Evolutionary conservation across 2,329 filamentous ascomycete genomes (phyloP).

Genomic region (Claviceps humidiphila): DNA sequence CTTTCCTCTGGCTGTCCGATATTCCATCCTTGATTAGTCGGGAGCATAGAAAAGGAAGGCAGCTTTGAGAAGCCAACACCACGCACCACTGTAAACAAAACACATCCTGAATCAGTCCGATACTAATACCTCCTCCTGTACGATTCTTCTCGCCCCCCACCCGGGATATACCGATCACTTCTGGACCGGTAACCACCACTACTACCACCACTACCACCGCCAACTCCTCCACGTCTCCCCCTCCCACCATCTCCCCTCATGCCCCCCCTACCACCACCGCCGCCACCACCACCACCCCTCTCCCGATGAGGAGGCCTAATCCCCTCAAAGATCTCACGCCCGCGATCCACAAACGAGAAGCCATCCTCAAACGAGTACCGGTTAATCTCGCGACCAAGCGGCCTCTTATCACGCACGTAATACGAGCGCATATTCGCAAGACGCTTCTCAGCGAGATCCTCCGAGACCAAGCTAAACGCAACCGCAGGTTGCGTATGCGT

Average conservation of each 20-base stretch:
- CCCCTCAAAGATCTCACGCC: slow-evolving; percentile 54
- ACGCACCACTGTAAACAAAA: too few species aligned
- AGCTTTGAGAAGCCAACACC: too few species aligned
- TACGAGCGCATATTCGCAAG: slow-evolving; percentile 41
- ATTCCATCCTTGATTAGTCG: too few species aligned
- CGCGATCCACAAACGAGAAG: slow-evolving; percentile 55
- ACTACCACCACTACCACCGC: slow-evolving; percentile 17
- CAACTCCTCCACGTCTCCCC: slow-evolving; percentile 9
- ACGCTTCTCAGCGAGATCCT: slow-evolving; percentile 50
- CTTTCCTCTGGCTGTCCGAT: too few species aligned
- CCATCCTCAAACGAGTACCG: slow-evolving; percentile 61
- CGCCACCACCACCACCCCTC: slow-evolving; percentile 17
- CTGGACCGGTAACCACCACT: slow-evolving; percentile 13
- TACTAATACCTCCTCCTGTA: neutral
- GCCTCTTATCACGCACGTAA: slow-evolving; percentile 30
- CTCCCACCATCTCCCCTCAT: slow-evolving; percentile 10
- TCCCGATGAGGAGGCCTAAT: slow-evolving; percentile 47
- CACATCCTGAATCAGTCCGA: too few species aligned
- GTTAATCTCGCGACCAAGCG: slow-evolving; percentile 40
- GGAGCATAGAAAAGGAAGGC: too few species aligned
- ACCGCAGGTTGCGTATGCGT: slow-evolving; percentile 32
- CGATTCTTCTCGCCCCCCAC: slow-evolving; percentile 3
- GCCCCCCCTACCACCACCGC: slow-evolving; percentile 10
- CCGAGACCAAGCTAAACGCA: slow-evolving; percentile 43
- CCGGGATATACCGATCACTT: slow-evolving; percentile 9